These are phyloP conservation scores for Hypholoma sublateritium DNA, from an alignment of 768 basidiomycete species.

Conservation along the genomic window DNA sequence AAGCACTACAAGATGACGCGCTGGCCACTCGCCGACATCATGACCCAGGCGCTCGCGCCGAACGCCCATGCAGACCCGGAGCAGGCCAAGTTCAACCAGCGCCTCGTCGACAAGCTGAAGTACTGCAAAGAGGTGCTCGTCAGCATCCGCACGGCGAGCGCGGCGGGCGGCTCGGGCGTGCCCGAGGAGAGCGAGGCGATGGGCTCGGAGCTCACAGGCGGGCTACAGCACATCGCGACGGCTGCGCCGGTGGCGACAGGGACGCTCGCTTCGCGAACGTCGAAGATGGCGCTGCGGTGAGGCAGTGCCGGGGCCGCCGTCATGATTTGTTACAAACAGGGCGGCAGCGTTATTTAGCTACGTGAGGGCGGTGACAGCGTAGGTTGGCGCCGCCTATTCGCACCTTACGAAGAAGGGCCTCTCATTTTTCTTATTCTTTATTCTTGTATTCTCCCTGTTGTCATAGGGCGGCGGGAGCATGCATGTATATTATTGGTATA, in stretches of 20 bases:
- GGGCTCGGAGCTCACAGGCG: constrained; percentile 8
- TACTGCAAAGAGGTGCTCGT: constrained; percentile 84
- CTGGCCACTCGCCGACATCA: constrained; percentile 69
- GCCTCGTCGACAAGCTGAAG: constrained; percentile 76
- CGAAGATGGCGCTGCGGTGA: constrained; percentile 18
- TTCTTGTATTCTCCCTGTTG: not conserved
- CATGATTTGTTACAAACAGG: not conserved
- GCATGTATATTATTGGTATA: constrained; percentile 6
- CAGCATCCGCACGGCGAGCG: constrained; percentile 65
- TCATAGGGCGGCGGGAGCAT: not conserved
- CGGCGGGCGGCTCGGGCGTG: constrained; percentile 26
- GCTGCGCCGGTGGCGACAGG: constrained; percentile 1
- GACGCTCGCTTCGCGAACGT: constrained; percentile 11
- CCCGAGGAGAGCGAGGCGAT: constrained; percentile 24
- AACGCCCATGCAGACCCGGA: constrained; percentile 45
- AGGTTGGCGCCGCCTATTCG: not conserved
- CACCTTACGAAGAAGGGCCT: not conserved
- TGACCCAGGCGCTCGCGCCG: constrained; percentile 48
- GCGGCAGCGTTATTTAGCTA: not conserved
- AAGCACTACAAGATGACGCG: constrained; percentile 79
- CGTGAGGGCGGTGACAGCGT: not conserved
- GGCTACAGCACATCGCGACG: not conserved
- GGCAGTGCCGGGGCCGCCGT: not conserved
- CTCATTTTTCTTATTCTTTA: constrained; percentile 6
- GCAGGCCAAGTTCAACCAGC: constrained; percentile 58